Base-by-base conservation (phyloP, 2,329 filamentous ascomycete genomes). In the Fusarium equiseti region DNA sequence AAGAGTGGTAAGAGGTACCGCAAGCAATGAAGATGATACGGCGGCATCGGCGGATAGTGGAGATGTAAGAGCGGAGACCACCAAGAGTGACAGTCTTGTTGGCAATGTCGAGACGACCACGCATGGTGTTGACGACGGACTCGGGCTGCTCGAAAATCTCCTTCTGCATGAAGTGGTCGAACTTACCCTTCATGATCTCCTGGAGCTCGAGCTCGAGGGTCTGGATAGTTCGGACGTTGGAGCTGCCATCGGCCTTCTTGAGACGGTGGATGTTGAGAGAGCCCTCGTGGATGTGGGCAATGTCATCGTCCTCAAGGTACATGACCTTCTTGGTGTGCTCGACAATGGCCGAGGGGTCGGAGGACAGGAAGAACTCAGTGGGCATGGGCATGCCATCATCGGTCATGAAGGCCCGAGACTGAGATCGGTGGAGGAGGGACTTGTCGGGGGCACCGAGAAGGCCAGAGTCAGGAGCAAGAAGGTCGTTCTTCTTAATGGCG, bases 101-200 rank as follows among this genome's bases (percentile, higher is more conserved):
- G 77, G 90, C 91, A 66, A 92, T 87, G 82, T 99, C 96, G 77
- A 99, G 87, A 85, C 96, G 96, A 84, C 96, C 96, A 90, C 96
- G 94, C 96, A 99, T 99, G 74, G 96, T 98, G 89, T 99, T 99
- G 86, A 99, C 91, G 68, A 99, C 94, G 16, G 96, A 99, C 85
- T 99, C 96, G 79, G 96, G 96, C 87, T 99, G 96, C 88, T 99
- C 96, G 82, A 99, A 99, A 79, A 99, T 99, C 83, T 99, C 96
- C 90, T 99, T 99, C 83, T 99, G 96, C 96, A 99, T 99, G 88
- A 98, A 99, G 86, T 99, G 96, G 83, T 99, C 96, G 84, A 98
- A 99, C 81, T 96, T 97, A 83, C 96, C 96, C 91, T 99, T 99
- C 96, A 99, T 99, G 84, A 99, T 99, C 87, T 99, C 95, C 87